phyloP scores from a whole-genome alignment of 2,329 filamentous ascomycete species.

The Fusarium brachygibbosum region DNA sequence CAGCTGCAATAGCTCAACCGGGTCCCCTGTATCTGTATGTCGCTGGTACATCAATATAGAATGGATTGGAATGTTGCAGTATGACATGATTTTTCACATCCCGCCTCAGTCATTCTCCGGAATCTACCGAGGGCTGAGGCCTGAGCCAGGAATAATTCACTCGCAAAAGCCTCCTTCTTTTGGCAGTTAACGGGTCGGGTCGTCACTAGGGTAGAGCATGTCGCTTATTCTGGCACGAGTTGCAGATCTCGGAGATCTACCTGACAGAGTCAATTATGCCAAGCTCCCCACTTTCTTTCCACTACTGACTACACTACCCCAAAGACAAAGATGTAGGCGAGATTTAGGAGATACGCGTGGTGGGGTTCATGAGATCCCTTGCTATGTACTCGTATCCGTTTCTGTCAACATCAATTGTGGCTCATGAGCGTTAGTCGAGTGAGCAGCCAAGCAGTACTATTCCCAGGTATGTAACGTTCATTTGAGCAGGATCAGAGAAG shows the following conservation, averaged over 20 bases:
- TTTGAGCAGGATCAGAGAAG: neutral
- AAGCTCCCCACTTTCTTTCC: neutral
- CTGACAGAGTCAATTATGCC: neutral
- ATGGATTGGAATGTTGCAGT: conserved; percentile 19
- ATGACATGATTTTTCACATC: conserved; percentile 3
- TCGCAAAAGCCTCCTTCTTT: conserved; percentile 15
- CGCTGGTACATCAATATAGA: neutral
- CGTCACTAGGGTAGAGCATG: neutral
- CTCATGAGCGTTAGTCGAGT: neutral
- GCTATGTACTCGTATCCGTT: neutral
- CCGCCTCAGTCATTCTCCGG: neutral
- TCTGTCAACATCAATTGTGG: neutral
- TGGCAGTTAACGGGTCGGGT: neutral
- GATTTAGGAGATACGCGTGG: neutral
- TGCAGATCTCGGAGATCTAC: conserved; percentile 22
- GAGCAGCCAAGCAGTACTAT: neutral
- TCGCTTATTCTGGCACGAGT: neutral
- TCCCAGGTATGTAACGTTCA: neutral
- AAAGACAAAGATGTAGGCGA: neutral
- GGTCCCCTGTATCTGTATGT: conserved; percentile 4
- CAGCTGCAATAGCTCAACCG: neutral
- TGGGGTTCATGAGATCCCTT: neutral
- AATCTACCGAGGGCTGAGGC: conserved; percentile 5
- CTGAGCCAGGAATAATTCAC: neutral
- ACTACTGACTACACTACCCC: too few relatives aligned